Base-by-base conservation (phyloP, 2,329 filamentous ascomycete genomes). In the Torrubiella hemipterigena region DNA sequence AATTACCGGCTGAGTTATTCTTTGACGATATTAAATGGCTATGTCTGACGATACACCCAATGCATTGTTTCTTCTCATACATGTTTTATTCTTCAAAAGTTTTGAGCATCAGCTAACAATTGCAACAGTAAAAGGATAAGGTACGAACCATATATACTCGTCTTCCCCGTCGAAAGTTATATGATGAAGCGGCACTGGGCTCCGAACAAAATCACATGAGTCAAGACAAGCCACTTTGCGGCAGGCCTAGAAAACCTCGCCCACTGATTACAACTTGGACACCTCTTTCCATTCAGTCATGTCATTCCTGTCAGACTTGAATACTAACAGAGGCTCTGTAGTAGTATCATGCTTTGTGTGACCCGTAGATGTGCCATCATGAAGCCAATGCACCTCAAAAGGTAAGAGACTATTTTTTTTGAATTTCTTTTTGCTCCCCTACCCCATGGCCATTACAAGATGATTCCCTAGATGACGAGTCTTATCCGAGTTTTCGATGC, bases 171-270 rank as follows among this genome's bases (percentile, higher is more conserved):
- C 21, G 21, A 22, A 17, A 14, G 14, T 61, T 54, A 49, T 46
- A 74, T 83, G 82, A 89, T 86, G 82, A 85, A 81, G 69, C 62
- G 83, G 86, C 86, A 94, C 86, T 94, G 86, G 86, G 86, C 86
- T 89, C 86, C 80, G 85, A 93, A 66, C 48, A 58, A 37, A 30
- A 56, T 33, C 38, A 58, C 65, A 75, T 76, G 85, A 85, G 86
- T 67, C 53, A n/a, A 42, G 82, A 86, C 76, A 73, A 81, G 74
- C 84, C 85, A 83, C 62, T 72, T 82, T 83, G 84, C 61, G 85
- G 83, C 85, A 93, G 85, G 86, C 86, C 84, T 94, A 93, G 85
- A 93, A 94, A 94, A 93, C 87, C 86, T 93, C 77, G 85, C 83
- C 86, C 82, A 89, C 86, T 93, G 86, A 93, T 62, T 47, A 38